Evolutionary conservation across 2,329 filamentous ascomycete genomes (phyloP).

Genomic region (Lojkania enalia): DNA sequence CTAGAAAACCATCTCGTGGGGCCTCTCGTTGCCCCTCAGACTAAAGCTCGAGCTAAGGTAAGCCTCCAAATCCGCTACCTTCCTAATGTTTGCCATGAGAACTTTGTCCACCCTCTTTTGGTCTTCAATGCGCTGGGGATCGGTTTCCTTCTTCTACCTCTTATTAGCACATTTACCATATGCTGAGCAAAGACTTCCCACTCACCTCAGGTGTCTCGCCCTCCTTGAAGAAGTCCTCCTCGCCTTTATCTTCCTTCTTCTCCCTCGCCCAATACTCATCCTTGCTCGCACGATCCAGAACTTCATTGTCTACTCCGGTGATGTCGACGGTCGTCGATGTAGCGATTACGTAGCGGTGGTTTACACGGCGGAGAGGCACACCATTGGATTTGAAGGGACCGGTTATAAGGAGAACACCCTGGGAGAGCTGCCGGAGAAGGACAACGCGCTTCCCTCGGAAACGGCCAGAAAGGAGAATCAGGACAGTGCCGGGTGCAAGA

Average conservation of each 20-base stretch:
- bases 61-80: constrained; percentile 86
- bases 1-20: constrained; percentile 99
- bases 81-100: constrained; percentile 92
- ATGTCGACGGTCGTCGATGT: constrained; percentile 84
- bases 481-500: constrained; percentile 89
- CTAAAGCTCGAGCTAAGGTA: constrained; percentile 96
- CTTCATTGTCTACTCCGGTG: constrained; percentile 71
- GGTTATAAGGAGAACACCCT: constrained; percentile 97
- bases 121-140: constrained; percentile 87
- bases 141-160: constrained; percentile 85
- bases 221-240: constrained; percentile 99
- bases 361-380: constrained; percentile 90
- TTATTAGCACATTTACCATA: constrained; percentile 63
- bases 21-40: constrained; percentile 97
- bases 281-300: constrained; percentile 73
- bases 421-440: constrained; percentile 92
- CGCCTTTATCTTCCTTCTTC: constrained; percentile 86
- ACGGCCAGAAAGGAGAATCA: constrained; percentile 97
- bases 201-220: constrained; percentile 88
- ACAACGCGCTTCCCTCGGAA: constrained; percentile 99
- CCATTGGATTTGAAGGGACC: constrained; percentile 99
- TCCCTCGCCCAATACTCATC: constrained; percentile 95
- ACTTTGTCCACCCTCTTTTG: constrained; percentile 98
- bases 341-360: constrained; percentile 90
- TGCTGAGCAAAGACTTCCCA: constrained; percentile 3